Evolutionary conservation across 768 basidiomycete genomes (phyloP).

Genomic region (Mycena floridula): DNA sequence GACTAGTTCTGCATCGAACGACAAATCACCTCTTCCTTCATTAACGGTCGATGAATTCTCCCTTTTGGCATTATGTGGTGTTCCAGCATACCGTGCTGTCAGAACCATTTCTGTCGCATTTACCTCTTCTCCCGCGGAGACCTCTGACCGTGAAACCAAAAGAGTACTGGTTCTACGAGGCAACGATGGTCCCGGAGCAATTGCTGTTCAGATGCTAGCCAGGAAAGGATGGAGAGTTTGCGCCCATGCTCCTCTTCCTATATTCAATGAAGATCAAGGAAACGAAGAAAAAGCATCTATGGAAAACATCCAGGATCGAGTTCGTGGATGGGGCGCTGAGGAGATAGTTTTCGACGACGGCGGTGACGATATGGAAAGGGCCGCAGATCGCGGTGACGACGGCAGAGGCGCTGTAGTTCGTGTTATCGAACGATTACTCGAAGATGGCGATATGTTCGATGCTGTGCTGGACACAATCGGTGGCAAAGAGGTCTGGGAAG

Average conservation of each 20-base stretch:
- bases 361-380: constrained; percentile 13
- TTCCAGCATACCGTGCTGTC: constrained; percentile 62
- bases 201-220: constrained; percentile 75
- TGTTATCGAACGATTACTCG: constrained; percentile 44
- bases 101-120: not conserved
- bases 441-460: constrained; percentile 63
- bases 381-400: not conserved
- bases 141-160: not conserved
- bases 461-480: constrained; percentile 81
- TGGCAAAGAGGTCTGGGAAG: constrained; percentile 75
- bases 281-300: constrained; percentile 36
- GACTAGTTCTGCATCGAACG: constrained; percentile 3
- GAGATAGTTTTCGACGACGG: constrained; percentile 71
- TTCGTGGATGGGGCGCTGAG: constrained; percentile 67
- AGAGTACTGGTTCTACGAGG: constrained; percentile 60
- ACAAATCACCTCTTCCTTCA: constrained; percentile 6
- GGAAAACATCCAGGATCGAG: constrained; percentile 41
- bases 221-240: constrained; percentile 66
- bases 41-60: constrained; percentile 70
- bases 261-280: constrained; percentile 26
- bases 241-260: constrained; percentile 47
- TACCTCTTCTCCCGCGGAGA: not conserved
- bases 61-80: constrained; percentile 69
- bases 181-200: constrained; percentile 69
- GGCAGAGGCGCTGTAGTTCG: constrained; percentile 38